A percentile compares a stretch with the other conserved stretches of the same genome.
Conservation (phyloP, 805 yeast genomes). For the Yamadazyma paraphyllophila region DNA sequence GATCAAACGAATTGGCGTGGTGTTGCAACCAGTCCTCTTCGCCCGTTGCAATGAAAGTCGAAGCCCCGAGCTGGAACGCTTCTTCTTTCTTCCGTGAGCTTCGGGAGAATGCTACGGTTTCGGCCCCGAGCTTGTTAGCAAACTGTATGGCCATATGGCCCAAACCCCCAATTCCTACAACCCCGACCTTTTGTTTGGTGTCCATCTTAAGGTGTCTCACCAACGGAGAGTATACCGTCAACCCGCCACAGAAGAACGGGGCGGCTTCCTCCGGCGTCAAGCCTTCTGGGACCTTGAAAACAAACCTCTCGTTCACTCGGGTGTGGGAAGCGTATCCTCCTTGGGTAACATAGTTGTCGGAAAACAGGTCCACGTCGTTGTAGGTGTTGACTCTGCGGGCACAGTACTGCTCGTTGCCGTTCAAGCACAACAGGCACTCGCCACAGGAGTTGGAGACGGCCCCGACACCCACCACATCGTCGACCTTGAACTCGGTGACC, state of each 20-base stretch:
- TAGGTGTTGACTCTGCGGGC: constrained; percentile 49
- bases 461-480: constrained; percentile 81
- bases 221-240: constrained; percentile 53
- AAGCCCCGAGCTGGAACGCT: constrained; percentile 33
- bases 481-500: constrained; percentile 52
- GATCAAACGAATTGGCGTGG: constrained; percentile 41
- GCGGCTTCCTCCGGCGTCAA: constrained; percentile 43
- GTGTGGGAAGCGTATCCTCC: constrained; percentile 55
- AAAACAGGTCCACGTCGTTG: constrained; percentile 34
- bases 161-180: constrained; percentile 66
- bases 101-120: constrained; percentile 56
- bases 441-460: constrained; percentile 64
- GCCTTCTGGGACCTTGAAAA: constrained; percentile 48
- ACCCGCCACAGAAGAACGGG: constrained; percentile 56
- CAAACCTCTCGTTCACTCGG: constrained; percentile 43
- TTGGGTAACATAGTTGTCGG: constrained; percentile 30
- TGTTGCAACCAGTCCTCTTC: constrained; percentile 44
- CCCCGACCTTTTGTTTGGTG: constrained; percentile 39
- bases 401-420: constrained; percentile 50
- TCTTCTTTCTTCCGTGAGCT: constrained; percentile 28
- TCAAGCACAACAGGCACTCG: constrained; percentile 53
- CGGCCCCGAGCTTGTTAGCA: constrained; percentile 62
- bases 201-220: constrained; percentile 38
- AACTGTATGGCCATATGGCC: constrained; percentile 62
- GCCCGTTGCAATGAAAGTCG: constrained; percentile 46